These are phyloP conservation scores for Globisporangium orthogonon DNA, from an alignment of 352 stramenopile species.

Conservation along the genomic window DNA sequence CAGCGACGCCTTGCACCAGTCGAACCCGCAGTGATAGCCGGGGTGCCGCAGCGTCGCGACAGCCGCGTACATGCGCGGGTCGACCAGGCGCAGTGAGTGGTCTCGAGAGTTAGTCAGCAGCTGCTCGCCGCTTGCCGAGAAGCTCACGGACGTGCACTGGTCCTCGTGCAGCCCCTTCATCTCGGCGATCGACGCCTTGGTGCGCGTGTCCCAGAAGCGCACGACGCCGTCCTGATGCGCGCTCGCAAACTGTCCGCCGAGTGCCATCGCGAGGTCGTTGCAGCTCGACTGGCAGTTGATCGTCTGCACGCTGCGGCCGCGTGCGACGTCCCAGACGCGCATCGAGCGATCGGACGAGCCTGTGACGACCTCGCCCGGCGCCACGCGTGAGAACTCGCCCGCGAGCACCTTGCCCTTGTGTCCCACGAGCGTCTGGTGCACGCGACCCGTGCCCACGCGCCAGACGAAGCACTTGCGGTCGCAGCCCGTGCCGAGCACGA, in stretches of 20 bases:
- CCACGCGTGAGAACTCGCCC: constrained; percentile 60
- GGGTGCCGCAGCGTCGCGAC: constrained; percentile 37
- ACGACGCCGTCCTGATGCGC: constrained; percentile 73
- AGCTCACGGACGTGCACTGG: constrained; percentile 75
- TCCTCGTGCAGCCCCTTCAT: constrained; percentile 49
- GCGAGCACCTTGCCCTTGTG: constrained; percentile 83
- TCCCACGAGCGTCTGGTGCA: constrained; percentile 78
- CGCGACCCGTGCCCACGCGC: constrained; percentile 71
- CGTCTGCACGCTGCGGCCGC: constrained; percentile 58
- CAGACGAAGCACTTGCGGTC: constrained; percentile 84
- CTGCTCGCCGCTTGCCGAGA: constrained; percentile 23
- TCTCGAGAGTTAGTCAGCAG: constrained; percentile 77
- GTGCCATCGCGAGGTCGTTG: constrained; percentile 63
- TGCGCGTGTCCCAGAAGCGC: constrained; percentile 73
- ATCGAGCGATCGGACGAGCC: constrained; percentile 71
- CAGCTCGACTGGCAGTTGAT: constrained; percentile 77
- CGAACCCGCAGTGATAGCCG: constrained; percentile 66
- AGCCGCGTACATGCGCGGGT: constrained; percentile 53
- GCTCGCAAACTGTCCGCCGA: constrained; percentile 64
- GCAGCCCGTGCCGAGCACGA: constrained; percentile 74
- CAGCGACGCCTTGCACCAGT: constrained; percentile 77
- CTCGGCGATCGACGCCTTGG: constrained; percentile 45
- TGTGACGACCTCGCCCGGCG: constrained; percentile 62
- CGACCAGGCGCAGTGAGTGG: constrained; percentile 60
- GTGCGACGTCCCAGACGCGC: constrained; percentile 69